These are phyloP conservation scores for Lactarius indigo DNA, from an alignment of 768 basidiomycete species.

Conservation along the genomic window DNA sequence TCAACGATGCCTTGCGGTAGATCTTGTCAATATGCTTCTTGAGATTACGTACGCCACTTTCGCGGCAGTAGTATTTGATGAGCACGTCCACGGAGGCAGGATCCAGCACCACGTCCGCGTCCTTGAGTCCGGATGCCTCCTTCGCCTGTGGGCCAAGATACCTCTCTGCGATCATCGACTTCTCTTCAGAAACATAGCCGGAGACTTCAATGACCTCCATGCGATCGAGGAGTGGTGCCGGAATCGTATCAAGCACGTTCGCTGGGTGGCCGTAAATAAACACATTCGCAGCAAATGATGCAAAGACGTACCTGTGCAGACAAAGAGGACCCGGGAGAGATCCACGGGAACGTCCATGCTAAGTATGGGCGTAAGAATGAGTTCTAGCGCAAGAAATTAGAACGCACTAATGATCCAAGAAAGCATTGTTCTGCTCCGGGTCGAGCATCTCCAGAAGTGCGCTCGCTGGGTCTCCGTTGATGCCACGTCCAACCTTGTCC, in stretches of 20 bases:
- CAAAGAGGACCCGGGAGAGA: slow-evolving; percentile 92
- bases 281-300: neutral
- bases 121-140: slow-evolving; percentile 82
- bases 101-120: slow-evolving; percentile 78
- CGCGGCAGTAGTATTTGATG: slow-evolving; percentile 96
- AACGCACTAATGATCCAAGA: slow-evolving; percentile 91
- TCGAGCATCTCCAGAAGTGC: slow-evolving; percentile 92
- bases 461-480: slow-evolving; percentile 90
- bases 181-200: slow-evolving; percentile 93
- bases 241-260: slow-evolving; percentile 90
- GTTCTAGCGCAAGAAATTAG: neutral
- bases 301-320: slow-evolving; percentile 67
- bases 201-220: slow-evolving; percentile 97
- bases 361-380: neutral
- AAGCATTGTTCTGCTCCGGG: slow-evolving; percentile 91
- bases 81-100: slow-evolving; percentile 75
- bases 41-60: slow-evolving; percentile 93
- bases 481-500: slow-evolving; percentile 89
- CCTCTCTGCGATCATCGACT: slow-evolving; percentile 78
- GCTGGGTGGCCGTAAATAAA: slow-evolving; percentile 39
- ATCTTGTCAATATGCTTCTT: slow-evolving; percentile 99
- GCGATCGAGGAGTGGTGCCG: slow-evolving; percentile 87
- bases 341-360: slow-evolving; percentile 98
- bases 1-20: slow-evolving; percentile 92
- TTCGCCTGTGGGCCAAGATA: slow-evolving; percentile 93